A percentile compares a stretch with the other conserved stretches of the same genome.
phyloP scores from a whole-genome alignment of 192 early-diverging fungal species.

The Coemansia furcata region DNA sequence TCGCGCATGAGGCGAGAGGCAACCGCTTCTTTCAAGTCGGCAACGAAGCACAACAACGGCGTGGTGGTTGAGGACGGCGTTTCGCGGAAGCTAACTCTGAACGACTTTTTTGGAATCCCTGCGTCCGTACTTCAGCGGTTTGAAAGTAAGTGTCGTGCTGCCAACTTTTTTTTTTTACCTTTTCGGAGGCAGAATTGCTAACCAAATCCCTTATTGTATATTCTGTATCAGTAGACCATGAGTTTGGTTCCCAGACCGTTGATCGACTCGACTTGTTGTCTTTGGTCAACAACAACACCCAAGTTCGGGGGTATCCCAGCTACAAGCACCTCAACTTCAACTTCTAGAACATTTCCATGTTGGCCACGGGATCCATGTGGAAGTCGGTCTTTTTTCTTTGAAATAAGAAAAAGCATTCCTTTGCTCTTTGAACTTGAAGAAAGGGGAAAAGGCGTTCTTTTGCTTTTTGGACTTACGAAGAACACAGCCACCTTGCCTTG shows the following conservation, averaged over 20 bases:
- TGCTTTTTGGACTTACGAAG: not conserved
- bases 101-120: slow-evolving; percentile 14
- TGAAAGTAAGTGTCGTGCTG: not conserved
- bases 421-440: not conserved
- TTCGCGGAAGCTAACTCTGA: slow-evolving; percentile 3
- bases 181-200: not conserved
- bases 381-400: not conserved
- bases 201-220: not conserved
- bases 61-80: not conserved
- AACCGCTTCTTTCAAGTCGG: slow-evolving; percentile 4
- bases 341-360: not conserved
- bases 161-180: not conserved
- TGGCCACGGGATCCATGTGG: not conserved
- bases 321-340: not conserved
- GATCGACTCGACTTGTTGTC: not conserved
- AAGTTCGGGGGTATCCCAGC: not conserved
- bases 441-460: not conserved
- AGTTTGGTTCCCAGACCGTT: not conserved
- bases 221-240: not conserved
- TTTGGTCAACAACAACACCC: not conserved
- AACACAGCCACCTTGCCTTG: not conserved
- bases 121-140: not conserved
- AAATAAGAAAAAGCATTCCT: not conserved
- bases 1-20: slow-evolving; percentile 8
- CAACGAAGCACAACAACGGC: not conserved